Conservation (phyloP, 1,284 basidiomycete genomes). For the Trichosporon inkin region DNA sequence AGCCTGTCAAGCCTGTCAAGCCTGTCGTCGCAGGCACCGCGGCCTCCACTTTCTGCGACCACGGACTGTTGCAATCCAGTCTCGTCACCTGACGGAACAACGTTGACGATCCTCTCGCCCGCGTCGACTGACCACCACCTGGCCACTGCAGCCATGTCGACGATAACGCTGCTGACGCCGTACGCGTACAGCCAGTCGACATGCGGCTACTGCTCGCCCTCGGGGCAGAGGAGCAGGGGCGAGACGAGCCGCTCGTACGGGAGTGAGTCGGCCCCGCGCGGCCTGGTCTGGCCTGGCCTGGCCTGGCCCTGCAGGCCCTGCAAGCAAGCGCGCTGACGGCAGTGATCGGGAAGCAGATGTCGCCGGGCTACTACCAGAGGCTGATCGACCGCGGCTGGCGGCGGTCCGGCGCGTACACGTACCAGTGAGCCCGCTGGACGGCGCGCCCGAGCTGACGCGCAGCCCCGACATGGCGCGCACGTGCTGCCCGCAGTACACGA, state of each 20-base stretch:
- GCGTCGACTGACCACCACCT: not conserved
- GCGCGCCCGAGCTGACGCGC: constrained; percentile 16
- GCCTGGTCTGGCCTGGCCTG: no score
- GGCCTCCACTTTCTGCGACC: not conserved
- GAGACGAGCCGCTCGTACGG: constrained; percentile 50
- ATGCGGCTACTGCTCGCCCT: constrained; percentile 54
- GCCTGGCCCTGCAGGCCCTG: no score
- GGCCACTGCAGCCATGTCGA: constrained; percentile 15
- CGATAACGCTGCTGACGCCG: constrained; percentile 34
- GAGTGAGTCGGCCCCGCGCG: constrained; percentile 30
- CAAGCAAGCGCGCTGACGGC: not conserved
- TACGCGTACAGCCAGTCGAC: constrained; percentile 43
- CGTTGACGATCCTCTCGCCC: not conserved
- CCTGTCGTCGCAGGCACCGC: not conserved
- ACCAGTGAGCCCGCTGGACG: constrained; percentile 35
- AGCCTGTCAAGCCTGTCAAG: no score
- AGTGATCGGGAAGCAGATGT: constrained; percentile 4
- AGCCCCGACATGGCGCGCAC: constrained; percentile 75
- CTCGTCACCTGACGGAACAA: not conserved
- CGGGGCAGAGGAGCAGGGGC: constrained; percentile 34
- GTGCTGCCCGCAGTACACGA: constrained; percentile 91
- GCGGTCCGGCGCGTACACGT: constrained; percentile 70
- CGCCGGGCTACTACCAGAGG: constrained; percentile 47
- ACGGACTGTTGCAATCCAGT: not conserved
- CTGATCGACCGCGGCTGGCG: constrained; percentile 88